Evolutionary conservation across 192 early-diverging fungal genomes (phyloP), one percentile per base, ranked within the genome.

Genomic region (Chytriomyces confervae): DNA sequence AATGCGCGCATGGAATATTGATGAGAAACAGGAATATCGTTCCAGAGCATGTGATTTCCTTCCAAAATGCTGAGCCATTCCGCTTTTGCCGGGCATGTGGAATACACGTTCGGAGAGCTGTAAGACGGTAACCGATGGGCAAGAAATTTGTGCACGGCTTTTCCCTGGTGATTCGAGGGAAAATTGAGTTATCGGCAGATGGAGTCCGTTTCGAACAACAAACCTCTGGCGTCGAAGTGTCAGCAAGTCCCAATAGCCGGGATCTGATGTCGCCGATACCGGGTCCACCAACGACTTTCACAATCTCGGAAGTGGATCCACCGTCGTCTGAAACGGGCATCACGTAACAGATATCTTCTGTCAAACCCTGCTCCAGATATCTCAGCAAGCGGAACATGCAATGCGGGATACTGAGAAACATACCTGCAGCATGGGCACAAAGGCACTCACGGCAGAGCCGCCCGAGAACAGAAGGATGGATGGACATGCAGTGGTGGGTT

Each of bases 41-140:
- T 85, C 93, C 88, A 87, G 11, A 87, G 84, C 36, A 49, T 80
- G 76, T 94, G 93, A 29, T 83, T 85, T 29, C 93, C 92, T 78
- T 94, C 92, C 2, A 94, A 86, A 66, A 94, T 91, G 16, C 84
- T 85, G 1, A 85, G 77, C 93, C 93, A 94, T 79, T 93, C 93
- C 27, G 85, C 75, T 78, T 91, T 92, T 66, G 92, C 92, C 5
- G 77, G 74, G 45, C 69, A 70, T 6, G 63, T 36, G 43, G 57
- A 27, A 62, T 49, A 45, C 6, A 11, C 6, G n/a, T 72, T 77
- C 44, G 79, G 76, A 65, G 87, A 74, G 8, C 85, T 87, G 49
- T 85, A 82, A 24, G 80, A 69, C 11, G 91, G 91, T 46, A 94
- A 79, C 45, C 93, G 87, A 75, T 94, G 90, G 36, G 90, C 89